These are phyloP conservation scores for Debaryomyces fabryi DNA, from an alignment of 1,139 yeast species.

Conservation along the genomic window DNA sequence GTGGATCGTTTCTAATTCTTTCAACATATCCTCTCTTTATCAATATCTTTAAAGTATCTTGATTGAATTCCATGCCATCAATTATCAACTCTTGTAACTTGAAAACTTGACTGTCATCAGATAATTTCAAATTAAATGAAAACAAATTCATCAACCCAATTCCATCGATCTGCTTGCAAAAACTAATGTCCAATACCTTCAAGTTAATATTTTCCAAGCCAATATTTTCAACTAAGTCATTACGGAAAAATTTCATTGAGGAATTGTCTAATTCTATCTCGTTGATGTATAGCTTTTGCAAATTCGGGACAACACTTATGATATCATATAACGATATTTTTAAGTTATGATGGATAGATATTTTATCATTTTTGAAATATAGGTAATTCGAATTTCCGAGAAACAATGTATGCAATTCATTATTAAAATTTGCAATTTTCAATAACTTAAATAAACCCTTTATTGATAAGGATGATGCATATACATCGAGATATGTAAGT, in stretches of 20 bases:
- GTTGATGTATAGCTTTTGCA: slow-evolving; percentile 30
- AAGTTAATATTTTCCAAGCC: slow-evolving; percentile 23
- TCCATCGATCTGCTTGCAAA: slow-evolving; percentile 39
- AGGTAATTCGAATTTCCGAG: slow-evolving; percentile 39
- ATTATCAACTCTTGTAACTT: slow-evolving; percentile 28
- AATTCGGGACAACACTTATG: slow-evolving; percentile 25
- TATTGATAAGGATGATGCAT: slow-evolving; percentile 35
- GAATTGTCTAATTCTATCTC: slow-evolving; percentile 44
- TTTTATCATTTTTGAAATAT: slow-evolving; percentile 32
- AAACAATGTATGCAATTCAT: slow-evolving; percentile 21
- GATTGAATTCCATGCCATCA: slow-evolving; percentile 40
- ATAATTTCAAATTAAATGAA: slow-evolving; percentile 8
- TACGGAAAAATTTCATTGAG: slow-evolving; percentile 33
- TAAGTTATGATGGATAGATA: slow-evolving; percentile 13
- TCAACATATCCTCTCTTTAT: slow-evolving; percentile 23
- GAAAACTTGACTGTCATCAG: slow-evolving; percentile 10
- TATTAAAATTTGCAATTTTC: slow-evolving; percentile 20
- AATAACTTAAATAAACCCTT: slow-evolving; percentile 37
- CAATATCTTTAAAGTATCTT: slow-evolving; percentile 31
- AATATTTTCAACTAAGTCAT: slow-evolving; percentile 23
- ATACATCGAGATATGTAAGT: slow-evolving; percentile 36
- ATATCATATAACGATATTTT: slow-evolving; percentile 26
- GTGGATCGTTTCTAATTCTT: slow-evolving; percentile 28
- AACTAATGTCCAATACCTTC: slow-evolving; percentile 38
- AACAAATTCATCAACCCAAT: slow-evolving; percentile 42